Evolutionary conservation across 345 rosid genomes (phyloP), one percentile per base, ranked within the genome.

Genomic region (Hibiscus tridactylites): DNA sequence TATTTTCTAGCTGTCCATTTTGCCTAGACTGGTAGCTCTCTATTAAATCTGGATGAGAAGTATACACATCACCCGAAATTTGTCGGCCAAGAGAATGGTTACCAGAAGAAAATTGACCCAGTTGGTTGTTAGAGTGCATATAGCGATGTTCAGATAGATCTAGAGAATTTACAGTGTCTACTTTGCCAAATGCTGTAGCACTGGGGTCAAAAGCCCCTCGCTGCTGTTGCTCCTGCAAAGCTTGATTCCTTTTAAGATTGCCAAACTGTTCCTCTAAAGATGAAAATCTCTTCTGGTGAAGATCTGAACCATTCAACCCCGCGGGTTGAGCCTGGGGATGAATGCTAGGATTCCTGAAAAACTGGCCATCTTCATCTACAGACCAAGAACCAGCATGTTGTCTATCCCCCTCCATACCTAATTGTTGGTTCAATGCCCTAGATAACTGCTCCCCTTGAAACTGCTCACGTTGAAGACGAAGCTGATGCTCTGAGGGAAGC

Each of bases 381-480:
- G 76, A 63, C 80, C 76, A 76, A 19, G 68, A 72, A n/a, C 73
- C 71, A 70, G 57, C 26, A 6, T 59, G 37, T 12, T 9, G 75
- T 13, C 77, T 72, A 56, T 76, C 82, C 69, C 70, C 73, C 13
- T 83, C 82, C 77, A 73, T 71, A 26, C 74, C 80, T 24, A 78
- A 67, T 19, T 72, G 82, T 65, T 74, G 81, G 66, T 73, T 78
- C 69, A 80, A 58, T 53, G 75, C 79, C 76, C 73, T 26, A 35
- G 85, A 74, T 54, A 84, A 74, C 50, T 76, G 78, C 11, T 50
- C 78, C 3, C 77, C 85, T 61, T 74, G 83, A 61, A 79, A 61
- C 57, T 74, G 83, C 61, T 80, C 85, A 59, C 74, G 79, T 57
- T 76, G 86, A 62, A 60, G 76, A 64, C 39, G 81, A 54, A 80